Evolutionary conservation across 352 stramenopile species (phyloP).

Genomic region (Plasmopara muralis): DNA sequence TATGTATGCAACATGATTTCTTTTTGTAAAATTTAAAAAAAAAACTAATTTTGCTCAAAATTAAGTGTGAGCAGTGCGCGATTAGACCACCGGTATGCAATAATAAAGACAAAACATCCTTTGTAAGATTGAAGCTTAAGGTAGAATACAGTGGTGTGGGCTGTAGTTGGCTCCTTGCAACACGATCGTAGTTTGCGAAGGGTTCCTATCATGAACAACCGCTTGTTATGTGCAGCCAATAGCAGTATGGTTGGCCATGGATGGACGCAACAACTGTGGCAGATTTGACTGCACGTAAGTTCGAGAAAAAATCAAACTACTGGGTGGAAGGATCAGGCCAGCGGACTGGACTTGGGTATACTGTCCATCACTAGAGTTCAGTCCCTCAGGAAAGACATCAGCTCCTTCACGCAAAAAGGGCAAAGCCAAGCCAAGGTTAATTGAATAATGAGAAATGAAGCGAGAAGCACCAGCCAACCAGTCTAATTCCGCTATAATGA

Average conservation of each 20-base stretch:
- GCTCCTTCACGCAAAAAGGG: constrained; percentile 19
- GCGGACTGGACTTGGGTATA: constrained; percentile 76
- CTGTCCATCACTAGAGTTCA: constrained; percentile 72
- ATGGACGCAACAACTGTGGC: constrained; percentile 74
- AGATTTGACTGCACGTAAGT: constrained; percentile 71
- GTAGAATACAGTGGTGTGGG: constrained; percentile 31
- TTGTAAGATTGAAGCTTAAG: too few species aligned
- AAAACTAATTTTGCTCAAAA: neutral
- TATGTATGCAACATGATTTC: too few species aligned
- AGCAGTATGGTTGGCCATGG: constrained; percentile 77
- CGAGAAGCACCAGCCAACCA: constrained; percentile 11
- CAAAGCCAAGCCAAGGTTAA: too few species aligned
- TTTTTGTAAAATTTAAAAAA: neutral
- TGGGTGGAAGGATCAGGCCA: constrained; percentile 70
- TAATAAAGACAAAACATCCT: too few species aligned
- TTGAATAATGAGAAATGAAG: neutral
- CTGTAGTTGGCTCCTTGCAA: constrained; percentile 85
- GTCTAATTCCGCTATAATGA: constrained; percentile 13
- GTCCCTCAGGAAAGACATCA: constrained; percentile 85
- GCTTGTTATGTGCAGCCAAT: constrained; percentile 82
- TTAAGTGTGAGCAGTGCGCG: too few species aligned
- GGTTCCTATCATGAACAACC: constrained; percentile 88
- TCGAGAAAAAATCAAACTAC: neutral
- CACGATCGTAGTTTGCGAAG: constrained; percentile 63
- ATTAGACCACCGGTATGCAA: too few species aligned